Conservation (phyloP, 805 yeast genomes). For the Ascoidea tarda region DNA sequence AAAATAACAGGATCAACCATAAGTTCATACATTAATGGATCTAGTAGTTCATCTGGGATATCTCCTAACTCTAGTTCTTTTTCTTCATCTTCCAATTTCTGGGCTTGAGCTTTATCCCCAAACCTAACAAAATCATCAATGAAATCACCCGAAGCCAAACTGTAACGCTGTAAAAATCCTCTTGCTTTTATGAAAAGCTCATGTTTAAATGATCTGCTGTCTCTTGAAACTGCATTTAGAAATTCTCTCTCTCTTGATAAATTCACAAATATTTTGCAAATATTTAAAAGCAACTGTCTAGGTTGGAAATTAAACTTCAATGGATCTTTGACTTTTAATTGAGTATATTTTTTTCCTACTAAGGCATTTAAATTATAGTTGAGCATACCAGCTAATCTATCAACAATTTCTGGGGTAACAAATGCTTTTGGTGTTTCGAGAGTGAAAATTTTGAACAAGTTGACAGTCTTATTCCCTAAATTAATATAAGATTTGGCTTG, state of each 20-base stretch:
- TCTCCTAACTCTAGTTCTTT: conserved; percentile 87
- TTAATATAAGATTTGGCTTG: conserved; percentile 76
- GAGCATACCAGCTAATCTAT: conserved; percentile 89
- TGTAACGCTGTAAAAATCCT: conserved; percentile 41
- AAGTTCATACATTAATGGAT: conserved; percentile 89
- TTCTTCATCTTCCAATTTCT: conserved; percentile 50
- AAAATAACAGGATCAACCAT: conserved; percentile 96
- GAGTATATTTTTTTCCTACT: conserved; percentile 91
- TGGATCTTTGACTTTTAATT: conserved; percentile 74
- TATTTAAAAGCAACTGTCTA: conserved; percentile 46
- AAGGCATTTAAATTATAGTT: conserved; percentile 83
- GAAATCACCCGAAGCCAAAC: conserved; percentile 39
- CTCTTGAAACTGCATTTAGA: conserved; percentile 71
- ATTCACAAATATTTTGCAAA: conserved; percentile 66
- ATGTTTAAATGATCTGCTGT: conserved; percentile 75
- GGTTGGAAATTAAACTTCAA: conserved; percentile 78
- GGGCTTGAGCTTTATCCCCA: conserved; percentile 48
- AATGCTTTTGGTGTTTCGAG: conserved; percentile 79
- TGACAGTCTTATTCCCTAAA: conserved; percentile 70
- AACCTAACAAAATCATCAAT: conserved; percentile 39
- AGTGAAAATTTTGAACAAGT: conserved; percentile 68
- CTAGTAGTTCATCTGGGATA: conserved; percentile 90
- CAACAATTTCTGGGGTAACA: conserved; percentile 79
- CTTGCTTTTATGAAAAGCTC: conserved; percentile 59
- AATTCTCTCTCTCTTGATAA: conserved; percentile 53